phyloP scores from a whole-genome alignment of 2,329 filamentous ascomycete genomes.

The Arthroderma sp. region DNA sequence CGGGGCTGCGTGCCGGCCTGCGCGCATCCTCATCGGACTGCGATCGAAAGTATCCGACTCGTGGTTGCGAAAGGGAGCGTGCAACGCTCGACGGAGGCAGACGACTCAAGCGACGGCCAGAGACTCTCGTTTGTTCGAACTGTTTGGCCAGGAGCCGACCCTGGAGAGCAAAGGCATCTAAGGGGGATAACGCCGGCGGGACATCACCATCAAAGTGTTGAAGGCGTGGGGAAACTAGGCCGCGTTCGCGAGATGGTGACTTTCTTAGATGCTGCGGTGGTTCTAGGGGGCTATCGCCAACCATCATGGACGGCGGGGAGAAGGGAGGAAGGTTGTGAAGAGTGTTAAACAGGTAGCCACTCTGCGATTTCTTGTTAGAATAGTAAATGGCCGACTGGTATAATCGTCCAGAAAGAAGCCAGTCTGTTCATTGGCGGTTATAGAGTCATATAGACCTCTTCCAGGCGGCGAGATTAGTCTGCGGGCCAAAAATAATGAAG shows the following conservation, averaged over 20 bases:
- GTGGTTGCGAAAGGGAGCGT: conserved; percentile 64
- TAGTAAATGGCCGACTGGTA: no score
- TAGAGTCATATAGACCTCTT: no score
- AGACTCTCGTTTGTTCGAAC: conserved; percentile 63
- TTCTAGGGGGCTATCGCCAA: no score
- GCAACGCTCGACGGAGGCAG: conserved; percentile 71
- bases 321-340: no score
- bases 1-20: conserved; percentile 22
- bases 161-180: conserved; percentile 90
- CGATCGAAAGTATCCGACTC: conserved; percentile 71
- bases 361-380: no score
- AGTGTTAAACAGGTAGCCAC: no score
- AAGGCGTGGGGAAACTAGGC: conserved; percentile 52
- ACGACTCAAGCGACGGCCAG: conserved; percentile 69
- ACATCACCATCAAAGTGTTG: conserved; percentile 57
- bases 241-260: not conserved
- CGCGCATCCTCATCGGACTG: conserved; percentile 47
- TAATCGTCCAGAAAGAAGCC: no score
- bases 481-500: no score
- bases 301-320: no score
- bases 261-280: no score
- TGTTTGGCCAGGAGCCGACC: conserved; percentile 77
- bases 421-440: no score
- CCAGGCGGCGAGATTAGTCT: no score
- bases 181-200: conserved; percentile 79